A percentile compares a stretch with the other conserved stretches of the same genome.
Evolutionary conservation across 2,329 filamentous ascomycete genomes (phyloP).

Genomic region (Daldinia eschscholtzii): DNA sequence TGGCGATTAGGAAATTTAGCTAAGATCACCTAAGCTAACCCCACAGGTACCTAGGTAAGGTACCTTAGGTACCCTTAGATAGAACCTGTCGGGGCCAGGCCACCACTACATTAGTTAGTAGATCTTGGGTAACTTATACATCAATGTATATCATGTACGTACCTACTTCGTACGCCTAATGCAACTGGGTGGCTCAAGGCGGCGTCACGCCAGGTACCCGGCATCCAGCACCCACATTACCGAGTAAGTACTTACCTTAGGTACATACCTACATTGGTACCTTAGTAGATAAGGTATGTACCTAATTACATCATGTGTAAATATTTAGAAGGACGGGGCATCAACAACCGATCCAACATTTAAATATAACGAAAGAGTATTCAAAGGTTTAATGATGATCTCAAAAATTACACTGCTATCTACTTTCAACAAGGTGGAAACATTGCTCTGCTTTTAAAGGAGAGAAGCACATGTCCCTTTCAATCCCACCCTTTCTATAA

Average conservation of each 20-base stretch:
- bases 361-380: not conserved
- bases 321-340: not conserved
- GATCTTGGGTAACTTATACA: not conserved
- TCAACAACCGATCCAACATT: not conserved
- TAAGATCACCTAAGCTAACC: constrained; percentile 5
- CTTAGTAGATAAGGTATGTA: not conserved
- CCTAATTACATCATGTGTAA: not conserved
- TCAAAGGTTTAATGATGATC: not conserved
- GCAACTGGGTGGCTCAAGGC: not conserved
- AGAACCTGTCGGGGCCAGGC: no score
- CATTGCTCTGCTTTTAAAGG: not conserved
- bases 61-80: no score
- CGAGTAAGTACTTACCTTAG: not conserved
- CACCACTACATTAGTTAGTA: not conserved
- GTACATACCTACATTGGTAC: not conserved
- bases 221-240: not conserved
- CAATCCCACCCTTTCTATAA: constrained; percentile 1
- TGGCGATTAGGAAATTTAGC: constrained; percentile 14
- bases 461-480: not conserved
- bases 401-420: constrained; percentile 8
- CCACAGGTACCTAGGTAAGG: not conserved
- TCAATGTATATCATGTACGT: not conserved
- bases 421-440: not conserved
- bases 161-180: not conserved
- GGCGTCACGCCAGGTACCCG: not conserved